Evolutionary conservation across 306 rosid genomes (phyloP).

Genomic region (Mimosa pudica): DNA sequence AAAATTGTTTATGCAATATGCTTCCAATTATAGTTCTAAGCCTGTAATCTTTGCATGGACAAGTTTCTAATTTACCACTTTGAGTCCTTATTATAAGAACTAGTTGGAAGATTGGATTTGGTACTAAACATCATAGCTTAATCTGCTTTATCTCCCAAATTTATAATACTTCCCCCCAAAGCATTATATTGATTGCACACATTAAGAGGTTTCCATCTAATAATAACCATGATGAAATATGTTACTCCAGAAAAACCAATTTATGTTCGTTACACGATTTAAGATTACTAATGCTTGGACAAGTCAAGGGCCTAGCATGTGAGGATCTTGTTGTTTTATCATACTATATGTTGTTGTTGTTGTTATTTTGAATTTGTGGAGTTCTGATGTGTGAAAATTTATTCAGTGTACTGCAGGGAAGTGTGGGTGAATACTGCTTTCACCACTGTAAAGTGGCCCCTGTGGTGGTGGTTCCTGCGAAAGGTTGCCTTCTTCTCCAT

Average conservation of each 20-base stretch:
- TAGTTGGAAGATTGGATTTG: too few species aligned
- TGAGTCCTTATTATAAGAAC: too few species aligned
- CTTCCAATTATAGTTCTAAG: neutral
- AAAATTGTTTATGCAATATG: neutral
- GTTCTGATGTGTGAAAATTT: conserved; percentile 9
- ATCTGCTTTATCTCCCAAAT: too few species aligned
- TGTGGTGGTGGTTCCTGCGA: conserved; percentile 77
- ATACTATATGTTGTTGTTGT: neutral
- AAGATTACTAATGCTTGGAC: neutral
- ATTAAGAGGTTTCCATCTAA: too few species aligned
- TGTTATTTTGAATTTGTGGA: neutral
- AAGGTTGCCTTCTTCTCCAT: conserved; percentile 44
- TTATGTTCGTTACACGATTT: too few species aligned
- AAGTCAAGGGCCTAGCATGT: neutral
- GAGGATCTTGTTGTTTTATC: neutral
- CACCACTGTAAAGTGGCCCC: conserved; percentile 88
- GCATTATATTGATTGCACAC: too few species aligned
- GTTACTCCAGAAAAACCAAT: too few species aligned
- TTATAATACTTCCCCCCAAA: too few species aligned
- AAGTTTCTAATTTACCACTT: neutral
- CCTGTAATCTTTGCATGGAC: neutral
- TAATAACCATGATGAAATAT: too few species aligned
- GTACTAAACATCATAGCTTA: too few species aligned
- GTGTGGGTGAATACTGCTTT: conserved; percentile 80
- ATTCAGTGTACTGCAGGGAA: conserved; percentile 79